Evolutionary conservation across 306 rosid genomes (phyloP), one percentile per base, ranked within the genome.

Genomic region (Cucumis cinereus): DNA sequence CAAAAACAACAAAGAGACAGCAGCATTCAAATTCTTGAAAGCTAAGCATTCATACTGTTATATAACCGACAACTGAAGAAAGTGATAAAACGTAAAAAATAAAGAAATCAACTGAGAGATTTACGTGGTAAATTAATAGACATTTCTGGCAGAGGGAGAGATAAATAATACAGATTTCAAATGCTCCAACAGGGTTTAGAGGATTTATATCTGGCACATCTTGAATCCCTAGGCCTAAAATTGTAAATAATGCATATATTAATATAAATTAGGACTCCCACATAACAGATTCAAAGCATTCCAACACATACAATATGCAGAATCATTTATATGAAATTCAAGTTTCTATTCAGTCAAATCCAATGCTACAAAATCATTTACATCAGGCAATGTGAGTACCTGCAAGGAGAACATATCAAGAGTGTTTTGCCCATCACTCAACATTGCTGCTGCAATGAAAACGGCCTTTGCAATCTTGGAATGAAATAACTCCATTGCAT

Each of bases 381-480:
- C 12, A 35, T 53, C 53, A 22, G 53, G 30, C 8, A 22, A 26
- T 36, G 77, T n/a, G 60, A 36, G 83, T 81, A 94, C 99, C 99
- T 87, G 91, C 73, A 84, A 86, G 79, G 99, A 90, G 84, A 94
- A 82, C 77, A 88, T 83, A 83, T 94, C 95, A n/a, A 94, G 96
- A 79, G 92, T 84, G 78, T 92, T 90, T 76, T 94, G 93, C 82
- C 97, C 99, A 7, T 79, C 82, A 47, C 80, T 89, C 82, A 87
- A 78, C 97, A 94, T 92, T 74, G 99, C 85, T 0, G 99, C 99
- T 69, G 99, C 95, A 80, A 94, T 56, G 79, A 94, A 94, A 73
- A 94, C 77, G 54, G 97, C 93, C 85, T 90, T 94, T n/a, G 99
- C 86, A 81, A 94, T 81, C 77, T 89, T 94, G 23, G 19, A 74